A percentile compares a stretch with the other conserved stretches of the same genome.
Conservation (phyloP, 169 alveolate species). For the Hepatocystis sp. region DNA sequence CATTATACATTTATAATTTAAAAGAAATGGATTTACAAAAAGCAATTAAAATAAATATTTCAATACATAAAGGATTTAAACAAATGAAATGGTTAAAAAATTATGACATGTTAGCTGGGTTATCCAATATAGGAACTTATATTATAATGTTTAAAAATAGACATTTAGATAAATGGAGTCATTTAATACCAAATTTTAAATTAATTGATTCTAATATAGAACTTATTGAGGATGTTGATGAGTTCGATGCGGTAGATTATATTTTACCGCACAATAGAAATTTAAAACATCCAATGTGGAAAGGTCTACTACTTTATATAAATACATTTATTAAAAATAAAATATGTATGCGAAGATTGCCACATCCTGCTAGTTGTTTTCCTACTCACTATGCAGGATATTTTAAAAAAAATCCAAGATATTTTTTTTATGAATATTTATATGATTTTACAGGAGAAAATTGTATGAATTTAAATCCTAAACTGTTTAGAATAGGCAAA, state of each 20-base stretch:
- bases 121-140: constrained; percentile 32
- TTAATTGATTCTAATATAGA: constrained; percentile 70
- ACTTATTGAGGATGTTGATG: constrained; percentile 68
- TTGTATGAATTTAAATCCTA: constrained; percentile 2
- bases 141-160: constrained; percentile 45
- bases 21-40: constrained; percentile 65
- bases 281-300: constrained; percentile 59
- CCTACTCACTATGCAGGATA: constrained; percentile 63
- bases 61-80: constrained; percentile 70
- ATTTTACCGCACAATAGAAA: constrained; percentile 52
- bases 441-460: constrained; percentile 44
- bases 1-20: constrained; percentile 62
- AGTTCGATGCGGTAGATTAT: constrained; percentile 61
- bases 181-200: constrained; percentile 66
- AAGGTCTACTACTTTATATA: constrained; percentile 40
- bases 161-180: constrained; percentile 74
- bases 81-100: constrained; percentile 49
- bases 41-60: constrained; percentile 60
- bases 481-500: not conserved
- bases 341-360: constrained; percentile 33
- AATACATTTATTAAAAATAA: constrained; percentile 70
- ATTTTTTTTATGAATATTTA: constrained; percentile 54
- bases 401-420: constrained; percentile 49
- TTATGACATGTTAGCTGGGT: constrained; percentile 60
- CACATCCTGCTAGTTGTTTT: constrained; percentile 41